These are phyloP conservation scores for Peniophora sp. DNA, from an alignment of 1,284 basidiomycete species.

Conservation along the genomic window DNA sequence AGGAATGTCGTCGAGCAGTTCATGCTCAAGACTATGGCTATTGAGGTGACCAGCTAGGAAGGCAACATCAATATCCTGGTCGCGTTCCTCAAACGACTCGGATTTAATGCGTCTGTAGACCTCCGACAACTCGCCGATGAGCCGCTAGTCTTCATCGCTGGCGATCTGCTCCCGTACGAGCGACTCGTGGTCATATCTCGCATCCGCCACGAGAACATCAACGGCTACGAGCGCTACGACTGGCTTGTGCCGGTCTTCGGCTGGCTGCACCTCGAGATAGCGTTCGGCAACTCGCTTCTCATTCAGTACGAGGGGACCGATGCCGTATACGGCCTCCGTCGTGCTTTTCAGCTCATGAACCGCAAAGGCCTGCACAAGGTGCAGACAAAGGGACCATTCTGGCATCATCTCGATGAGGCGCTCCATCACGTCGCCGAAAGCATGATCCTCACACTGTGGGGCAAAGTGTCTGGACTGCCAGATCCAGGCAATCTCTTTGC, in stretches of 20 bases:
- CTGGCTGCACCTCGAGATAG: conserved; percentile 28
- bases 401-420: conserved; percentile 12
- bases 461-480: not conserved
- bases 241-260: conserved; percentile 20
- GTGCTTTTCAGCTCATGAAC: conserved; percentile 10
- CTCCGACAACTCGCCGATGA: not conserved
- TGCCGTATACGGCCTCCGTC: conserved; percentile 8
- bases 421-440: conserved; percentile 12
- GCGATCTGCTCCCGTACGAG: conserved; percentile 17
- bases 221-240: conserved; percentile 25
- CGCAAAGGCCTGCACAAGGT: conserved; percentile 11
- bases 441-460: conserved; percentile 9
- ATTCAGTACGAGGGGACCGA: conserved; percentile 14
- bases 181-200: conserved; percentile 12
- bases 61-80: conserved; percentile 11
- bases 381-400: conserved; percentile 11
- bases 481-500: conserved; percentile 6
- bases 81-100: conserved; percentile 9
- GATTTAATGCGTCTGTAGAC: conserved; percentile 1
- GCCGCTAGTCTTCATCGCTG: conserved; percentile 10
- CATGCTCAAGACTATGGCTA: conserved; percentile 12
- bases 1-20: conserved; percentile 5
- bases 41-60: conserved; percentile 14
- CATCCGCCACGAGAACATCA: conserved; percentile 23
- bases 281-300: conserved; percentile 18